Conservation (phyloP, 139 green algal species). For the Diplosphaera chodatii region DNA sequence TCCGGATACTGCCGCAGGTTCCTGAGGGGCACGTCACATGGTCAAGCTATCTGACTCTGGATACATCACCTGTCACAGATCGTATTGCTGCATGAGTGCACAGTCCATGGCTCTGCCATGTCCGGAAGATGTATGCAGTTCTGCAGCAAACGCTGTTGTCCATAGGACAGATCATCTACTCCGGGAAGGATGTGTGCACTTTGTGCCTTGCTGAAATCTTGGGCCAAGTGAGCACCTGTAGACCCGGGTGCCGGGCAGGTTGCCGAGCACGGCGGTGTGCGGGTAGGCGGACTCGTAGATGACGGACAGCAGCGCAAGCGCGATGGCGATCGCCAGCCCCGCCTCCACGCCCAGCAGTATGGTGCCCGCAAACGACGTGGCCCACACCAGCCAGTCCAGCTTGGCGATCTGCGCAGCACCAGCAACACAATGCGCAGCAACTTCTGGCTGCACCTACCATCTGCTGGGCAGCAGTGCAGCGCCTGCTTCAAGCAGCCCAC, state of each 20-base stretch:
- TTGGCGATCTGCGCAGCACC: constrained; percentile 24
- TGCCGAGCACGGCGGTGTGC: constrained; percentile 40
- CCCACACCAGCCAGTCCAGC: constrained; percentile 35
- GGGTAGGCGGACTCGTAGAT: constrained; percentile 32
- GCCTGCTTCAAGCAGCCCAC: background rate
- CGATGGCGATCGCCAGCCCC: constrained; percentile 33
- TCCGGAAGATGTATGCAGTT: too few species aligned
- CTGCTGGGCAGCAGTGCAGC: background rate
- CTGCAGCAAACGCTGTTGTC: too few species aligned
- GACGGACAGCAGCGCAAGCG: constrained; percentile 8
- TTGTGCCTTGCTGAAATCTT: too few species aligned
- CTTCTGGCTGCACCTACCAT: background rate
- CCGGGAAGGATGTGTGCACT: too few species aligned
- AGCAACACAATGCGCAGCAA: background rate
- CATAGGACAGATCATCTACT: too few species aligned
- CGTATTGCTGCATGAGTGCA: too few species aligned
- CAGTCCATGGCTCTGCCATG: too few species aligned
- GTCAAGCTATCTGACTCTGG: too few species aligned
- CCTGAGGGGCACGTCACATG: constrained; percentile 22
- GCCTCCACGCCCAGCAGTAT: constrained; percentile 26
- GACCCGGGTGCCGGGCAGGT: constrained; percentile 33
- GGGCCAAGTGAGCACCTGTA: constrained; percentile 16
- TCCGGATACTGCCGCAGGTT: constrained; percentile 40
- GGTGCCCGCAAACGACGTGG: constrained; percentile 18
- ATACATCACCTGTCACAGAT: too few species aligned